phyloP scores from a whole-genome alignment of 805 yeast genomes.

The Suhomyces faveliae region DNA sequence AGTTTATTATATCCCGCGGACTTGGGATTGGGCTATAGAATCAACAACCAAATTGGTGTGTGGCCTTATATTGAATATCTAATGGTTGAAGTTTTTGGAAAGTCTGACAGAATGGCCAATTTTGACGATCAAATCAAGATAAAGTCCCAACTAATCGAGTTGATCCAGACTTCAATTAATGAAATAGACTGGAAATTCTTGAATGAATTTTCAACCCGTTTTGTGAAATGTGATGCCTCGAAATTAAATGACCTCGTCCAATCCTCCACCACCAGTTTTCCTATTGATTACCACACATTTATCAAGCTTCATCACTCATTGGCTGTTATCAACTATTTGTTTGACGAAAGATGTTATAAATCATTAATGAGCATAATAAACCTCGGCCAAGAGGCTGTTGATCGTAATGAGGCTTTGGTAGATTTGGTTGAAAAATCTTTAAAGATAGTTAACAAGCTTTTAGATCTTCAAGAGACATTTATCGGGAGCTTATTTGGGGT shows the following conservation, averaged over 20 bases:
- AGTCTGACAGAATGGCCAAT: slow-evolving; percentile 40
- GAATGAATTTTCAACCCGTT: slow-evolving; percentile 51
- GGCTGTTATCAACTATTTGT: slow-evolving; percentile 59
- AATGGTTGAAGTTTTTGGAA: slow-evolving; percentile 61
- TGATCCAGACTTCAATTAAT: slow-evolving; percentile 42
- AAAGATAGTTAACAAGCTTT: slow-evolving; percentile 41
- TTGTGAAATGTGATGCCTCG: slow-evolving; percentile 24
- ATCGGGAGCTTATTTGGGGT: slow-evolving; percentile 54
- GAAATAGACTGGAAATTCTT: slow-evolving; percentile 46
- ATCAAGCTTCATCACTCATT: slow-evolving; percentile 71
- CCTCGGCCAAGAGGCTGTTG: slow-evolving; percentile 58
- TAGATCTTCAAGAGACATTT: slow-evolving; percentile 59
- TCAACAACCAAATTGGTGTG: slow-evolving; percentile 51
- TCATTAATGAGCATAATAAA: slow-evolving; percentile 57
- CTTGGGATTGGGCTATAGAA: slow-evolving; percentile 59
- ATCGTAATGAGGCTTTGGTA: slow-evolving; percentile 39
- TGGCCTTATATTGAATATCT: slow-evolving; percentile 80
- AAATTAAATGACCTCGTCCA: slow-evolving; percentile 16
- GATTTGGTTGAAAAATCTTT: slow-evolving; percentile 42
- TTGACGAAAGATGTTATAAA: slow-evolving; percentile 54
- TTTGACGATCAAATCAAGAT: slow-evolving; percentile 39
- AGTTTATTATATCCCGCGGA: slow-evolving; percentile 56
- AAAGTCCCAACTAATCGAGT: slow-evolving; percentile 53
- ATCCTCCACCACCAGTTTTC: slow-evolving; percentile 6
- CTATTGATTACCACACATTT: slow-evolving; percentile 25